A percentile compares a stretch with the other conserved stretches of the same genome.
Conservation (phyloP, 331 rosid species). For the Malus hybrid region DNA sequence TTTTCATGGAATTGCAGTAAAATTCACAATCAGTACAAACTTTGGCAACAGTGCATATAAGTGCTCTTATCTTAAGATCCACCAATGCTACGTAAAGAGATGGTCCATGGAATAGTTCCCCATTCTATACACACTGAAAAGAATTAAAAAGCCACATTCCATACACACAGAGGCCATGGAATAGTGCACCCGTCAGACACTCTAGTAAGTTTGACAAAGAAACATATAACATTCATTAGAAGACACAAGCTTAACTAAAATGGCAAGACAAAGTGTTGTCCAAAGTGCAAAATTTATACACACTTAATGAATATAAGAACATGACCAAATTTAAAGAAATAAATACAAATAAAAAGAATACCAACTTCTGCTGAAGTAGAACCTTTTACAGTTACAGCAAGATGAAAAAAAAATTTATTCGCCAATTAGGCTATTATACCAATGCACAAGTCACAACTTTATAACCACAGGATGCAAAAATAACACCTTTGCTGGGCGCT, state of each 20-base stretch:
- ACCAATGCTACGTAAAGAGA: background rate
- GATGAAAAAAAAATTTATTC: background rate
- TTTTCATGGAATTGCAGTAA: background rate
- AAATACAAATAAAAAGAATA: too few relatives aligned
- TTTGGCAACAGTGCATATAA: background rate
- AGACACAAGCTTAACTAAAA: background rate
- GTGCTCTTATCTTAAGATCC: background rate
- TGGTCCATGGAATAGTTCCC: too few relatives aligned
- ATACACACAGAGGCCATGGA: background rate
- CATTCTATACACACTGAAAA: too few relatives aligned
- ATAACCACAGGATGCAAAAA: constrained; percentile 12
- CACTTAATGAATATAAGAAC: background rate
- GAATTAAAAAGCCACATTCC: background rate
- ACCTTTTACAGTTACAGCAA: background rate
- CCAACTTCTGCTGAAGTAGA: background rate
- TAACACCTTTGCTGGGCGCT: constrained; percentile 62
- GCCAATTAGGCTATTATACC: background rate
- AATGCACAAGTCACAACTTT: constrained; percentile 10
- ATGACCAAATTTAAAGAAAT: too few relatives aligned
- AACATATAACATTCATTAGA: background rate
- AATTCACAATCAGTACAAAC: background rate
- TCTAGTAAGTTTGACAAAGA: background rate
- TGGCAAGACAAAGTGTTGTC: background rate
- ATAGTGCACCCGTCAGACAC: background rate
- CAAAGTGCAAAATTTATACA: background rate